Conservation (phyloP, 805 yeast genomes). For the Candida tibetensis region DNA sequence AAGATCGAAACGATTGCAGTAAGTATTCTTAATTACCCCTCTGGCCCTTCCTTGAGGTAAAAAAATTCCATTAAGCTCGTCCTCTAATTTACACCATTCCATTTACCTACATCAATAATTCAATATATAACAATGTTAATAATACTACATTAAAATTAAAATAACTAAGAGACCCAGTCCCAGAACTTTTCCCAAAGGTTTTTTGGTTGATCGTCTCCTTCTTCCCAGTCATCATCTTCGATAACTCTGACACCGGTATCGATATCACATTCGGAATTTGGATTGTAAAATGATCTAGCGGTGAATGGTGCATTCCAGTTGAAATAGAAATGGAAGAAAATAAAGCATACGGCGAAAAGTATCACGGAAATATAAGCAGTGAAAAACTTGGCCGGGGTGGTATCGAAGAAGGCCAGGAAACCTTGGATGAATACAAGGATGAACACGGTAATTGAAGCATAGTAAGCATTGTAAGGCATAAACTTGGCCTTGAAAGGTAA, state of each 20-base stretch:
- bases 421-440: slow-evolving; percentile 72
- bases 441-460: slow-evolving; percentile 52
- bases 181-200: slow-evolving; percentile 56
- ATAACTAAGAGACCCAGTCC: slow-evolving; percentile 32
- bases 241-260: slow-evolving; percentile 64
- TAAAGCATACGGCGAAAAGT: slow-evolving; percentile 54
- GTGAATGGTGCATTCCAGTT: slow-evolving; percentile 37
- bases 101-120: no score
- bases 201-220: slow-evolving; percentile 46
- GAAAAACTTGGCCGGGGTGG: slow-evolving; percentile 58
- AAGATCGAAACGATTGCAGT: no score
- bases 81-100: no score
- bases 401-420: slow-evolving; percentile 55
- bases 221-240: slow-evolving; percentile 58
- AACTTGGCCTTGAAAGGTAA: slow-evolving; percentile 73
- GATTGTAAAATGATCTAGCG: slow-evolving; percentile 40
- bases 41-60: no score
- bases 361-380: slow-evolving; percentile 70
- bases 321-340: slow-evolving; percentile 51
- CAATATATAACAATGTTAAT: no score
- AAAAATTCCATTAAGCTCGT: no score
- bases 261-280: slow-evolving; percentile 62
- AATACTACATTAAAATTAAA: no score
- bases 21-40: no score
- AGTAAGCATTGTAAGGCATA: slow-evolving; percentile 68